phyloP scores from a whole-genome alignment of 2,329 filamentous ascomycete genomes.

The Cercospora beticola region DNA sequence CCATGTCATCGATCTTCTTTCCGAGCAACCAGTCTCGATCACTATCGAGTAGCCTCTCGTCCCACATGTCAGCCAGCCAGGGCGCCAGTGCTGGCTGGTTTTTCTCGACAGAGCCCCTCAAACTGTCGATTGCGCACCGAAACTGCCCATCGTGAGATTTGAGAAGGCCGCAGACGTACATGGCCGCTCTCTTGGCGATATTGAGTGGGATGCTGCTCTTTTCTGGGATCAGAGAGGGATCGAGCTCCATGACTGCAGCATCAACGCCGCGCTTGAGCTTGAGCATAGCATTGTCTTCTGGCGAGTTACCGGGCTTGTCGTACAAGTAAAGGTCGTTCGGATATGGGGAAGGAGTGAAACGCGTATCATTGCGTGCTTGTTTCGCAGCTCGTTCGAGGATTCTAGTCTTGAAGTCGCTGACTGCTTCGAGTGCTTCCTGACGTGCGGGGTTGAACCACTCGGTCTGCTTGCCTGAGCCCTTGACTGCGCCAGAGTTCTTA shows the following conservation, averaged over 20 bases:
- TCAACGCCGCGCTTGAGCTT: slow-evolving; percentile 2
- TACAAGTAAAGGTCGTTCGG: slow-evolving; percentile 7
- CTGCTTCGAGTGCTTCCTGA: slow-evolving; percentile 9
- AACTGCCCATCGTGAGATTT: slow-evolving; percentile 10
- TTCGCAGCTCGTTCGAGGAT: slow-evolving; percentile 12
- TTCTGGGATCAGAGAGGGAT: neutral
- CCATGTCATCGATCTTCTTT: slow-evolving; percentile 10
- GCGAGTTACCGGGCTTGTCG: slow-evolving; percentile 1
- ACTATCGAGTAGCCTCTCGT: slow-evolving; percentile 11
- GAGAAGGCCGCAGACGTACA: slow-evolving; percentile 8
- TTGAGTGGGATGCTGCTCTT: neutral
- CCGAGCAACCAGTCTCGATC: slow-evolving; percentile 9
- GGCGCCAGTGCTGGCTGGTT: neutral
- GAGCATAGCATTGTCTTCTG: slow-evolving; percentile 8
- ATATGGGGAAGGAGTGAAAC: neutral
- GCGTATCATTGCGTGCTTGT: slow-evolving; percentile 7
- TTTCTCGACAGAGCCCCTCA: neutral
- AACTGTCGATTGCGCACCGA: slow-evolving; percentile 4
- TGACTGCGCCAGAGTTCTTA: slow-evolving; percentile 1
- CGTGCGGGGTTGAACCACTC: slow-evolving; percentile 1
- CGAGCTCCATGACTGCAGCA: neutral
- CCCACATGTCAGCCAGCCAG: slow-evolving; percentile 11
- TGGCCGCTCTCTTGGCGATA: slow-evolving; percentile 5
- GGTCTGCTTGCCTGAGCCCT: neutral
- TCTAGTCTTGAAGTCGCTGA: slow-evolving; percentile 12